Evolutionary conservation across 2,329 filamentous ascomycete species (phyloP).

Genomic region (Scleromitrula shiraiana): DNA sequence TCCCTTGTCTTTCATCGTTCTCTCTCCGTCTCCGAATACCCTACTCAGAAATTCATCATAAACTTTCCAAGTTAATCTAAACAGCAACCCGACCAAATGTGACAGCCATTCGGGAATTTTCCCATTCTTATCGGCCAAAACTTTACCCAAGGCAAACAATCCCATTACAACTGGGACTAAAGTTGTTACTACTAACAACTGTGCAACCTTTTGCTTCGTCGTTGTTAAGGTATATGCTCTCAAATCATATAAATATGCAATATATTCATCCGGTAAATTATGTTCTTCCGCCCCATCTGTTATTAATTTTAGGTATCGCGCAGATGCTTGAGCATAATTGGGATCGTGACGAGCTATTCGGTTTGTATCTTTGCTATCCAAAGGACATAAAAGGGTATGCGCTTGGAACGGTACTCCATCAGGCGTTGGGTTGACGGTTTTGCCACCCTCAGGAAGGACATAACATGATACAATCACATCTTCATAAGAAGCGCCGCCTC

Average conservation of each 20-base stretch:
- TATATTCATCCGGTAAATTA: slow-evolving; percentile 70
- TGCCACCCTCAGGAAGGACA: slow-evolving; percentile 48
- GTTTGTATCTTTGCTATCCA: slow-evolving; percentile 1
- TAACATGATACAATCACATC: slow-evolving; percentile 77
- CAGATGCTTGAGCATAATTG: slow-evolving; percentile 72
- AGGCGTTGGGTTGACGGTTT: slow-evolving; percentile 57
- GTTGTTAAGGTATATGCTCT: slow-evolving; percentile 65
- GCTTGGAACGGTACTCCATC: slow-evolving; percentile 63
- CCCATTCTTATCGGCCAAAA: slow-evolving; percentile 59
- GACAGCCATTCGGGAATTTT: slow-evolving; percentile 61
- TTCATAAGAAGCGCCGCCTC: slow-evolving; percentile 75
- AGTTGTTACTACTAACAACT: slow-evolving; percentile 49
- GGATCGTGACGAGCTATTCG: slow-evolving; percentile 48
- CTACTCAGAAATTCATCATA: slow-evolving; percentile 59
- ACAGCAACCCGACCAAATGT: slow-evolving; percentile 41
- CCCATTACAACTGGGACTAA: slow-evolving; percentile 52
- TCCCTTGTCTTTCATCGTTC: slow-evolving; percentile 33
- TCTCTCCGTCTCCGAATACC: slow-evolving; percentile 82
- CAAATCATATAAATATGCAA: slow-evolving; percentile 60
- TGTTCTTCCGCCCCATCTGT: slow-evolving; percentile 72
- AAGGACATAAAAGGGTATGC: slow-evolving; percentile 67
- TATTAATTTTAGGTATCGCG: slow-evolving; percentile 76
- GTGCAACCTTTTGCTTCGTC: slow-evolving; percentile 56
- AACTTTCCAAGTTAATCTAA: slow-evolving; percentile 50
- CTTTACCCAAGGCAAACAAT: slow-evolving; percentile 39